Base-by-base conservation (phyloP, 352 stramenopile species). In the Globisporangium splendens region DNA sequence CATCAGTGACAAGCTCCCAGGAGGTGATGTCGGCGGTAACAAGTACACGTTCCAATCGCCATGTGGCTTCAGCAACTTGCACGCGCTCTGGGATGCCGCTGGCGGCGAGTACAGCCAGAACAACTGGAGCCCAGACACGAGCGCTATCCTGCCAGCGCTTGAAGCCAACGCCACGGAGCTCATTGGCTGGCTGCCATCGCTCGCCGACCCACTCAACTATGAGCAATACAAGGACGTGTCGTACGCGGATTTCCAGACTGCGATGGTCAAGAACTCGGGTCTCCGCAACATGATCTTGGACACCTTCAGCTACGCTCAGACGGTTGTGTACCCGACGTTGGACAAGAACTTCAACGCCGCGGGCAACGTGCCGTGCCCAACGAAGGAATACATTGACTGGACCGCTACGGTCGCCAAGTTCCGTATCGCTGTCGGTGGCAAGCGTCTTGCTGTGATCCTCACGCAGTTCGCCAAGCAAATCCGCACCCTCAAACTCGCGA, bases 61-160 rank as follows among this genome's bases (percentile, higher is more conserved):
- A 5, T 91, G 81, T 42, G 68, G 48, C 4, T 76, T 75, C 61
- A 72, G 59, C 43, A 91, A 91, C 75, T 57, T 88, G 31, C 81
- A 91, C 62, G 75, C 77, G 3, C 61, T 88, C 15, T 91, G 75
- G 72, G 81, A 91, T 28, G 68, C 65, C 11, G 77, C 70, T n/a
- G 78, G 70, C 18, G 81, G 81, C 13, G 47, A 77, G 14, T 79
- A 76, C 61, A 72, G 61, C 28, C 46, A 70, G 31, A 85, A 81
- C 65, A 77, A 89, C 59, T 91, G 81, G 80, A 55, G 56, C 12
- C 48, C 69, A 8, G 63, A 63, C 49, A 68, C 66, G 54, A 44
- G 51, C 15, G 17, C 55, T 13, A 24, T 54, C 43, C 42, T 28
- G 24, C 31, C 28, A 43, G 28, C 28, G 8, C 58, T 82, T 33